Evolutionary conservation across 2,329 filamentous ascomycete genomes (phyloP).

Genomic region (Plectosphaerella sp.): DNA sequence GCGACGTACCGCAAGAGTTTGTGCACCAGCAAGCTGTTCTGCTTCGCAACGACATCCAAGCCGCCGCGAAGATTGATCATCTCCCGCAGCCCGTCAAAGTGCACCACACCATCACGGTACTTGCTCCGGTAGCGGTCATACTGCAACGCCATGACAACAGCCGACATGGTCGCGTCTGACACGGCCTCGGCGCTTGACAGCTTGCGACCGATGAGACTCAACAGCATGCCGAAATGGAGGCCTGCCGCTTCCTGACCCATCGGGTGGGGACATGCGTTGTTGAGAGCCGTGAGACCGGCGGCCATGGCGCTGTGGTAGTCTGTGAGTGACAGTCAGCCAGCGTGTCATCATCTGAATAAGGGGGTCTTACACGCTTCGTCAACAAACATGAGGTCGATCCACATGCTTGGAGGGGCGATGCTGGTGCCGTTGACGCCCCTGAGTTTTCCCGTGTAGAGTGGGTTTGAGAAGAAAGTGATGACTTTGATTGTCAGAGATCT

Average conservation of each 20-base stretch:
- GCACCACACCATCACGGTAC: constrained; percentile 17
- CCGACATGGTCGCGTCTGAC: constrained; percentile 20
- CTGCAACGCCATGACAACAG: constrained; percentile 20
- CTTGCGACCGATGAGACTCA: constrained; percentile 22
- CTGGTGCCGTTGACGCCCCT: too few species aligned
- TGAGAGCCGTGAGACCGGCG: neutral
- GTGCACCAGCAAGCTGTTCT: neutral
- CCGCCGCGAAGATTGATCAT: constrained; percentile 26
- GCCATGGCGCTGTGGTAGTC: constrained; percentile 24
- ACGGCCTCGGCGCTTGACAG: constrained; percentile 16
- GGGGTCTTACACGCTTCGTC: constrained; percentile 24
- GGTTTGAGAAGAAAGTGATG: too few species aligned
- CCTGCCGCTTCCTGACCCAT: constrained; percentile 8
- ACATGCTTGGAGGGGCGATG: constrained; percentile 10
- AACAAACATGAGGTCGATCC: constrained; percentile 18
- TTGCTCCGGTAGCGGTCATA: constrained; percentile 15
- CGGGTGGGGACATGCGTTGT: neutral
- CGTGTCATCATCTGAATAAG: neutral
- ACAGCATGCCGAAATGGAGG: constrained; percentile 17
- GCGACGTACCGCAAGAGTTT: neutral
- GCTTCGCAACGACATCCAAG: constrained; percentile 10
- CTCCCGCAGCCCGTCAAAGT: constrained; percentile 21
- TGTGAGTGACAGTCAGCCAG: neutral
- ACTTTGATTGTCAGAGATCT: too few species aligned
- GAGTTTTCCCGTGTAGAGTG: too few species aligned